Evolutionary conservation across 768 basidiomycete genomes (phyloP), one percentile per base, ranked within the genome.

Genomic region (Megacollybia marginata): DNA sequence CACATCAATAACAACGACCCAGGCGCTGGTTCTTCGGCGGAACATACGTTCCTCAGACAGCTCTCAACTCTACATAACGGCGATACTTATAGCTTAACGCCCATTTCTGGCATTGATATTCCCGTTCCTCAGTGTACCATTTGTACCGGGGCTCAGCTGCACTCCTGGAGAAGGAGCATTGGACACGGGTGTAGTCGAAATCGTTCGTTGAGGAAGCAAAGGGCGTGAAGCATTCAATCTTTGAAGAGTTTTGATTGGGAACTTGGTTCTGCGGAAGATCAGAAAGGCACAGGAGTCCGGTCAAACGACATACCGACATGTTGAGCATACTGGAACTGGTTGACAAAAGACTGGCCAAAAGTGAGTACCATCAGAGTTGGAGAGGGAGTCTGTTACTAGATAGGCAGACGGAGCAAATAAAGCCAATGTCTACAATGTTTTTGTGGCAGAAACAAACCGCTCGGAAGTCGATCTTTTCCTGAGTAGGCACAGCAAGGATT

Each of bases 371-470:
- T 50, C n/a, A 49, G 38, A 54, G 47, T 7, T 32, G 31, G 31
- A 55, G 36, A 54, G 50, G 19, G 49, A 34, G 36, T 75, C 90
- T 50, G 2, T 28, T 57, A 96, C 94, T 98, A 23, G 92, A 95
- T 31, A 99, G 69, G 64, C 96, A 99, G 32, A 99, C 93, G n/a
- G 92, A 95, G 64, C 96, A 99, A 18, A 99, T 93, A 57, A 93
- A 99, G 48, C 93, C 96, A 48, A 98, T 80, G 62, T 98, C 95
- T 36, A 98, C 81, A 44, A 96, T 95, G 48, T 86, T 85, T 65
- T 97, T 96, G 68, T 98, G 96, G 69, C 96, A 99, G 72, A 99
- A 98, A 63, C 95, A 98, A 8, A 94, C 95, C 0, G 96, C 96
- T 31, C 96, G 81, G 62, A 98, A 95, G 65, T 98, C 96, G 52